Evolutionary conservation across 306 rosid genomes (phyloP).

Genomic region (Casuarina equisetifolia): DNA sequence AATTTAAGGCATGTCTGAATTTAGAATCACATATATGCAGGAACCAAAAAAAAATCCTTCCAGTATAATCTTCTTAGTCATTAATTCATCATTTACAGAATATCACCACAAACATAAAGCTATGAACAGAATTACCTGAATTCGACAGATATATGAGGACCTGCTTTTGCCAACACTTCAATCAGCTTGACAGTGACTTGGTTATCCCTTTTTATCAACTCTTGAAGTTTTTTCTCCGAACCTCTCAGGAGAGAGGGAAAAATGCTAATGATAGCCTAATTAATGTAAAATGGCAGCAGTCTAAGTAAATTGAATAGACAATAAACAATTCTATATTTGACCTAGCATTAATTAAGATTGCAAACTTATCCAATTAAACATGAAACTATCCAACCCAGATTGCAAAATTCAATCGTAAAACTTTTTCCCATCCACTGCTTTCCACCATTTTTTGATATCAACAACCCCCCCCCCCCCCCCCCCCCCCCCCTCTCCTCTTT

Average conservation of each 20-base stretch:
- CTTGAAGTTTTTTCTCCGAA: conserved; percentile 58
- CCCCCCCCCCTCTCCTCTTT: no score
- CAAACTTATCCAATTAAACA: not conserved
- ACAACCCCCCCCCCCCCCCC: no score
- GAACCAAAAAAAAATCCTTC: not conserved
- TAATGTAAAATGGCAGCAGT: conserved; percentile 28
- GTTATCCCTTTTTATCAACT: conserved; percentile 50
- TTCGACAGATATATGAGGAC: conserved; percentile 55
- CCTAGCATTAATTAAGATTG: conserved; percentile 16
- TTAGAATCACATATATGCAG: not conserved
- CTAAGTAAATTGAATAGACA: conserved; percentile 17
- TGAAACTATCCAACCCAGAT: not conserved
- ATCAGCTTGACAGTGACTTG: conserved; percentile 63
- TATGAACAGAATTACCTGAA: conserved; percentile 53
- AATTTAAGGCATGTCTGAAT: not conserved
- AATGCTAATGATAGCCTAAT: conserved; percentile 61
- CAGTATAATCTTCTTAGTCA: not conserved
- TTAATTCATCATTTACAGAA: not conserved
- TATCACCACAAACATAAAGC: conserved; percentile 12
- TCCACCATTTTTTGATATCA: not conserved
- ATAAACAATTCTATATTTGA: not conserved
- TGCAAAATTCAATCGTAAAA: conserved; percentile 1
- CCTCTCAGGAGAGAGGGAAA: conserved; percentile 80
- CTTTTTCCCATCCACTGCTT: not conserved
- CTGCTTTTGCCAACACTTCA: conserved; percentile 67